Base-by-base conservation (phyloP, 2,329 filamentous ascomycete species). In the Penicillium sp. region DNA sequence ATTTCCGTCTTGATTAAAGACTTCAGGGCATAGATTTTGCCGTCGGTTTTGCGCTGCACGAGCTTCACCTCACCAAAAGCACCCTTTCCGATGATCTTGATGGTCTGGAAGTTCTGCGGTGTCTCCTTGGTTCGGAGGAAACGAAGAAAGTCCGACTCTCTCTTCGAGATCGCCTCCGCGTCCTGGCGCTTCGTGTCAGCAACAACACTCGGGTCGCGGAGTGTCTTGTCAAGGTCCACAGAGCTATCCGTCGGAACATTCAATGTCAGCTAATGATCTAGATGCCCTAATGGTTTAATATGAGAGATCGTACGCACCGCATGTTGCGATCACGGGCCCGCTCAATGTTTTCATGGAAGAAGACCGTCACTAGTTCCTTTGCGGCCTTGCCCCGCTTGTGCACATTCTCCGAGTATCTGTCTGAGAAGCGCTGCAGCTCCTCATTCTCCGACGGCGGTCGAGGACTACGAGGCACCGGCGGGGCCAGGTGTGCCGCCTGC, bases 321-420 rank as follows among this genome's bases (percentile, higher is more conserved):
- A 95, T 87, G 73, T 99, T 99, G 52, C 94, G 87, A 76, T 97
- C 94, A 62, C 93, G 85, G 45, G 94, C 94, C 64, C 94, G 86
- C 80, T 96, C 93, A 49, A 99, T 95, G 71, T 93, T 97, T 75
- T 99, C 93, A 76, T 96, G 95, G 84, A 97, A 99, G 79, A 97
- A 97, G 64, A 84, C 82, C 66, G 84, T 84, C 58, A 87, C 84
- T 60, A 87, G 72, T 62, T 85, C 81, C 66, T 86, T 85, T 40
- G 84, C 83, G 47, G 85, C 80, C 68, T 85, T 85, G 24, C 84
- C 82, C 65, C 84, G 78, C 68, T 94, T 91, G 50, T 88, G 85
- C 32, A 95, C 89, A 67, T 89, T 90, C 68, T 95, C 90, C 3
- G 91, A 90, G 75, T 93, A 96, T 62, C 91, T 86, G 68, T 95